Base-by-base conservation (phyloP, 2,329 filamentous ascomycete genomes). In the Trichoderma atroviride region DNA sequence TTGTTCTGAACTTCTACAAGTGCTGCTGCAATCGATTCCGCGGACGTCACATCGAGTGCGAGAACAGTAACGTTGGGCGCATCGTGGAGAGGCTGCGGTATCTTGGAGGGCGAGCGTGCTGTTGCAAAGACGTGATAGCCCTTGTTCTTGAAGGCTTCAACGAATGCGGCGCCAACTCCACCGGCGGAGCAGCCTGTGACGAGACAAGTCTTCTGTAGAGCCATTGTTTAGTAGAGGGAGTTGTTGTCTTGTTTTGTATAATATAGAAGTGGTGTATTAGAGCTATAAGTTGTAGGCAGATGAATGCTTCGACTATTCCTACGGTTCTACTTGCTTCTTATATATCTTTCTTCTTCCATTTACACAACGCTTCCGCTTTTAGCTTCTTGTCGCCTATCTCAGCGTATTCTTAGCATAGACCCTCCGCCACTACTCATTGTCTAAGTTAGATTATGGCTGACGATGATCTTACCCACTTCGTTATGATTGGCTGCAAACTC, bases 121-220 rank as follows among this genome's bases (percentile, higher is more conserved):
- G 78, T 75, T 13, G 76, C 78, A 37, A 78, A 75, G 19, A 80
- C 78, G 10, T 72, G 72, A 69, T 73, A 78, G 7, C 75, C 75
- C 2, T 58, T 59, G 1, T 71, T 62, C n/a, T 74, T 75, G 24
- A 80, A 74, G 4, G 73, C 77, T 1, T 77, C 62, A 7, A 77
- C 77, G 2, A 81, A 71, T 0, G 75, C 74, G 0, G 74, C 73
- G 3, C 79, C 79, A 2, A 80, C 72, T 24, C 77, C 74, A 11
- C 76, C 77, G 14, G 77, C 76, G 0, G 77, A 79, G 71, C 79
- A 80, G 69, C 79, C 79, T 1, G 79, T 79, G n/a, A 81, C 71
- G 4, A 80, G 70, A 16, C 79, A 74, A 1, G 74, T 77, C 24
- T 73, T 73, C 31, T 31, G 53, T 22, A 62, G 19, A 52, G 66